phyloP scores from a whole-genome alignment of 2,329 filamentous ascomycete species.

The Sclerotinia sclerotiorum region DNA sequence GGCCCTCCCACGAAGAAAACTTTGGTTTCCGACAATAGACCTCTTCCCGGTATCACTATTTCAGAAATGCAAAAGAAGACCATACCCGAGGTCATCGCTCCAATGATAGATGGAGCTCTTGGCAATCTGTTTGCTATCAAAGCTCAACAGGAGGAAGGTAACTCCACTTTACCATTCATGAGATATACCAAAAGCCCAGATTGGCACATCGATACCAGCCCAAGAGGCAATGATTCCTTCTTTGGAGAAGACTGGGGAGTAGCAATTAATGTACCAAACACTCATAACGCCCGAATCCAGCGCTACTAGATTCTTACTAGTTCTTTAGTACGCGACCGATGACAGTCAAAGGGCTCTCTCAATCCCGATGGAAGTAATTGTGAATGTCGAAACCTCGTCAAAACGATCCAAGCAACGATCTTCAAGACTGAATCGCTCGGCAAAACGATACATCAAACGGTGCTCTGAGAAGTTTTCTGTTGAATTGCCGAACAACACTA shows the following conservation, averaged over 20 bases:
- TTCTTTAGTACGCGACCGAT: neutral
- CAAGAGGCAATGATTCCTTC: conserved; percentile 34
- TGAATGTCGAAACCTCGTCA: neutral
- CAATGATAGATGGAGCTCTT: conserved; percentile 35
- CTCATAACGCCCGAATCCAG: neutral
- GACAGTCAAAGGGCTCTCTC: neutral
- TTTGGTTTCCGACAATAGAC: conserved; percentile 24
- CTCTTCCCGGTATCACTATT: conserved; percentile 26
- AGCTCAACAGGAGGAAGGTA: conserved; percentile 26
- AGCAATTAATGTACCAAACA: neutral
- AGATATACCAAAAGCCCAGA: conserved; percentile 30
- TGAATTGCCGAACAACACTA: neutral
- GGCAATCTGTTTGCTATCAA: conserved; percentile 35
- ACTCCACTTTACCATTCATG: conserved; percentile 30
- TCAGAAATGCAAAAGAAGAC: conserved; percentile 34
- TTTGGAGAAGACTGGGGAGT: conserved; percentile 39
- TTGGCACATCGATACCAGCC: conserved; percentile 34
- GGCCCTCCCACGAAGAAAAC: conserved; percentile 28
- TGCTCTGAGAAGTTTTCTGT: neutral
- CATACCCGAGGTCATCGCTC: conserved; percentile 29
- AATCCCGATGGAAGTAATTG: neutral
- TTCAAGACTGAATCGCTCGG: neutral
- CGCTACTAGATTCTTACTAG: neutral
- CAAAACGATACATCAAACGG: neutral
- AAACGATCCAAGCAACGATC: neutral